Conservation (phyloP, 768 basidiomycete species). For the Terana coerulea region DNA sequence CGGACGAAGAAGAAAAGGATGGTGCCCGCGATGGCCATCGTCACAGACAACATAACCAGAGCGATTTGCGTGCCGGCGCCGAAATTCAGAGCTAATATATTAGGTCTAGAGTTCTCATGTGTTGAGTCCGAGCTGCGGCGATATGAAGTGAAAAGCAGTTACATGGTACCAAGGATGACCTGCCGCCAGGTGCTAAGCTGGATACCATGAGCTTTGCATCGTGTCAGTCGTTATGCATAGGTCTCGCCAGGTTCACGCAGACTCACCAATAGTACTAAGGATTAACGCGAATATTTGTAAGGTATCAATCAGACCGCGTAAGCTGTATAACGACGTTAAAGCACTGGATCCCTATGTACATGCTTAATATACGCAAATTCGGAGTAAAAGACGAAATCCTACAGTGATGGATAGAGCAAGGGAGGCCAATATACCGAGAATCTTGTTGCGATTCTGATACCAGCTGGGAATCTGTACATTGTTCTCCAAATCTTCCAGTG, state of each 20-base stretch:
- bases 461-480: constrained; percentile 44
- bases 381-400: constrained; percentile 17
- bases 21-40: constrained; percentile 49
- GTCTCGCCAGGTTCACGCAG: not conserved
- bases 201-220: not conserved
- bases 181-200: constrained; percentile 45
- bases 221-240: not conserved
- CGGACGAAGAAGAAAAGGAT: constrained; percentile 59
- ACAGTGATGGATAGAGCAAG: constrained; percentile 55
- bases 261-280: constrained; percentile 58
- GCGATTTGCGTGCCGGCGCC: constrained; percentile 56
- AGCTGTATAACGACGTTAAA: constrained; percentile 63
- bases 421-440: constrained; percentile 45
- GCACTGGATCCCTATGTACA: constrained; percentile 60
- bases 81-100: constrained; percentile 72
- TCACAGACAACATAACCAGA: constrained; percentile 53
- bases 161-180: constrained; percentile 68
- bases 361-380: not conserved
- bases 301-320: constrained; percentile 65
- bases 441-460: constrained; percentile 53
- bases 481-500: constrained; percentile 56
- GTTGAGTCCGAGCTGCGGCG: not conserved
- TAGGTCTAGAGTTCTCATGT: constrained; percentile 45
- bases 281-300: constrained; percentile 71
- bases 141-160: constrained; percentile 29